Percentiles rank a stretch among this genome's conserved stretches.
Evolutionary conservation across 2,329 filamentous ascomycete genomes (phyloP).

Genomic region (Fusarium sp.): DNA sequence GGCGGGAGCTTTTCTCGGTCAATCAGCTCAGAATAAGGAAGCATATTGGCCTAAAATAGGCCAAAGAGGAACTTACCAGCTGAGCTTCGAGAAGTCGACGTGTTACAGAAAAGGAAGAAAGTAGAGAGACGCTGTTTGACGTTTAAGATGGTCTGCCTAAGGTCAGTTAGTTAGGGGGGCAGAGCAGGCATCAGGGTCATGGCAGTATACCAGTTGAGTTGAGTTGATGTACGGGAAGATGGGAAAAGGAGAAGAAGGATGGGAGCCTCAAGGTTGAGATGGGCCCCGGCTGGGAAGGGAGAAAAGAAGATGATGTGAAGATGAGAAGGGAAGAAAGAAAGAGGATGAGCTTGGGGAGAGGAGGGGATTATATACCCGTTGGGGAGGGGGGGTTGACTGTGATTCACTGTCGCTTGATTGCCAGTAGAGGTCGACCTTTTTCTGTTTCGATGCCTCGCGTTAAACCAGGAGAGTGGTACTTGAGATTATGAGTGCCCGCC

Average conservation of each 20-base stretch:
- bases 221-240: background rate
- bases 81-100: too few relatives aligned
- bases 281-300: too few relatives aligned
- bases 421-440: background rate
- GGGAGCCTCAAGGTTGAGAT: background rate
- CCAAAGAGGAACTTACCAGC: too few relatives aligned
- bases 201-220: background rate
- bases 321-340: background rate
- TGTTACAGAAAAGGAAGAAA: too few relatives aligned
- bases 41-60: too few relatives aligned
- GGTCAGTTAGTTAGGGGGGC: too few relatives aligned
- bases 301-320: background rate
- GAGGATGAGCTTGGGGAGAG: background rate
- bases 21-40: too few relatives aligned
- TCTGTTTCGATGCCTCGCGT: background rate
- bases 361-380: background rate
- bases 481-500: background rate
- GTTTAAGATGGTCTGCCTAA: too few relatives aligned
- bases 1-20: too few relatives aligned
- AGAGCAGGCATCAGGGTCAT: too few relatives aligned
- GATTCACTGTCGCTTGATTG: background rate
- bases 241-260: background rate
- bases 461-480: background rate
- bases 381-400: background rate
- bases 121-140: too few relatives aligned